Percentiles rank a stretch among this genome's conserved stretches.
These are phyloP conservation scores for Thamnidium elegans DNA, from an alignment of 192 early-diverging fungal genomes.

Conservation along the genomic window DNA sequence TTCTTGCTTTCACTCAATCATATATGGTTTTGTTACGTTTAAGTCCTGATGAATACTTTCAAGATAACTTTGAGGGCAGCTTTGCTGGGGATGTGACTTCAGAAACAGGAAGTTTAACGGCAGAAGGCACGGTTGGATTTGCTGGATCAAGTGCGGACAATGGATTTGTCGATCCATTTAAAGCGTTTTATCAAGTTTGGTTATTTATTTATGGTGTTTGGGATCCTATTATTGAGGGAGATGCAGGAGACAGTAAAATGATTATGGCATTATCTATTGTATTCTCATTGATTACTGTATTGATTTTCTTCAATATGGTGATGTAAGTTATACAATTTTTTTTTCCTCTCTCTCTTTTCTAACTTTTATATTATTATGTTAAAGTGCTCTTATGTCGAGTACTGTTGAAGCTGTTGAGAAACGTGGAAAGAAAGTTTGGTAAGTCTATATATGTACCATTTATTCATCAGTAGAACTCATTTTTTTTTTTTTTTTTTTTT, in stretches of 20 bases:
- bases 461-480: no score
- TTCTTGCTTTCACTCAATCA: slow-evolving; percentile 17
- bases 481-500: no score
- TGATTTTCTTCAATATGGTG: slow-evolving; percentile 19
- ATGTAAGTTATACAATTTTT: slow-evolving; percentile 12
- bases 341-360: no score
- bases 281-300: slow-evolving; percentile 13
- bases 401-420: slow-evolving; percentile 9
- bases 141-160: background rate
- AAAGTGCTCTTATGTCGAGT: slow-evolving; percentile 20
- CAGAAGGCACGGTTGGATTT: background rate
- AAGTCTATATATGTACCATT: no score
- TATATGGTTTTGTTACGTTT: slow-evolving; percentile 3
- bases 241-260: slow-evolving; percentile 9
- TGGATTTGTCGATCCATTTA: background rate
- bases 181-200: slow-evolving; percentile 11
- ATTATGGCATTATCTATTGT: background rate
- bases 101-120: no score
- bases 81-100: background rate
- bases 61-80: background rate
- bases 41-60: background rate
- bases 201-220: slow-evolving; percentile 15
- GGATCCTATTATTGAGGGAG: slow-evolving; percentile 9
- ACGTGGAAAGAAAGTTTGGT: slow-evolving; percentile 13
- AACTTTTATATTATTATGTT: no score